Conservation (phyloP, 805 yeast species). For the Metschnikowia aberdeeniae region DNA sequence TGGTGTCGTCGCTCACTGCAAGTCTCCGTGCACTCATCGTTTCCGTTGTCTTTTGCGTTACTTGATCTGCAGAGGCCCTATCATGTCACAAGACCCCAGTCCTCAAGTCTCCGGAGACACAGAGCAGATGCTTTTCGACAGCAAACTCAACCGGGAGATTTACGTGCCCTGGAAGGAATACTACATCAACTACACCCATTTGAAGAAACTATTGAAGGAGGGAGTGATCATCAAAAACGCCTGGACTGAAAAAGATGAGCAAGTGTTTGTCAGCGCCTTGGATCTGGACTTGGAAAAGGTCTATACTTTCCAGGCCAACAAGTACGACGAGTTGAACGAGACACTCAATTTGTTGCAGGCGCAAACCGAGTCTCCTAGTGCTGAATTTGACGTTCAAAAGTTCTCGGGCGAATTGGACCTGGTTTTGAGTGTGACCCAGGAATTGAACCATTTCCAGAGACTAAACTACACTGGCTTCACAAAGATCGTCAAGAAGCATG, state of each 20-base stretch:
- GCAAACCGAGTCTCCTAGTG: constrained; percentile 38
- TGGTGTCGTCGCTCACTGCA: background rate
- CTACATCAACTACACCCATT: constrained; percentile 60
- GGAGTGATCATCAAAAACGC: constrained; percentile 45
- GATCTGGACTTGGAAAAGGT: constrained; percentile 75
- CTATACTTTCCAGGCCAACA: constrained; percentile 62
- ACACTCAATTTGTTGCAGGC: constrained; percentile 62
- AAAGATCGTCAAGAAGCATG: constrained; percentile 94
- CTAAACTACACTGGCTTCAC: constrained; percentile 91
- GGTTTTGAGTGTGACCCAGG: constrained; percentile 69
- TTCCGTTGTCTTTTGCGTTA: background rate
- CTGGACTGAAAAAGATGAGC: constrained; percentile 74
- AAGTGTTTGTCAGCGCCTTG: constrained; percentile 58
- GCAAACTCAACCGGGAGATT: constrained; percentile 72
- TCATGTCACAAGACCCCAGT: background rate
- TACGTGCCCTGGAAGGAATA: constrained; percentile 85
- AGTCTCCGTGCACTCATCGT: background rate
- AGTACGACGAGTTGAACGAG: constrained; percentile 65
- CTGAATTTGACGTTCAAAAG: constrained; percentile 49
- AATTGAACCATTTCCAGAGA: constrained; percentile 85
- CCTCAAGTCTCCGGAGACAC: background rate
- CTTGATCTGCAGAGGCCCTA: background rate
- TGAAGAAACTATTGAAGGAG: constrained; percentile 69
- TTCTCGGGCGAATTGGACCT: constrained; percentile 73
- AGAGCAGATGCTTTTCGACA: constrained; percentile 74